Evolutionary conservation across 371 early-diverging fungal species (phyloP), one percentile per base, ranked within the genome.

Genomic region (Mucor piriformis): DNA sequence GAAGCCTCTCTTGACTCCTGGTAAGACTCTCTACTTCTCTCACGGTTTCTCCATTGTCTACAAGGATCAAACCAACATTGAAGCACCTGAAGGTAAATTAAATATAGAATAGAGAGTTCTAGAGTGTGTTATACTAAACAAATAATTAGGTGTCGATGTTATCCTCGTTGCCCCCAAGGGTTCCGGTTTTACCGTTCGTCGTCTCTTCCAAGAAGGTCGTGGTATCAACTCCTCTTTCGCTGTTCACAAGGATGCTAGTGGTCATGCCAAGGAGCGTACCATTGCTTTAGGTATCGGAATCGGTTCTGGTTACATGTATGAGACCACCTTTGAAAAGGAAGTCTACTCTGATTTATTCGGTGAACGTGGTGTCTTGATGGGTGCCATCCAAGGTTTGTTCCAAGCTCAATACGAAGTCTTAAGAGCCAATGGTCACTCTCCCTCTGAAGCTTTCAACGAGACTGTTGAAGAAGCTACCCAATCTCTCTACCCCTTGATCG

Each of bases 401-500:
- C 86, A 88, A 55, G 98, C 98, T 49, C 98, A 97, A 77, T 97
- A 96, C 81, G 96, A 97, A 61, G 95, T 96, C 37, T 85, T 97
- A 64, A 89, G 97, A 66, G 92, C 94, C 67, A 88, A 91, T 61
- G 97, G 79, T 59, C 98, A 97, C 88, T 84, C 92, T 35, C 98
- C 98, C 54, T 95, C 95, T 29, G 98, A 97, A 83, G 98, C 98
- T 13, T 97, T 95, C 87, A 97, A 97, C 83, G 98, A 97, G 81
- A 97, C 98, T 64, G 98, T 97, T 66, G 98, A 97, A 84, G 98
- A 97, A 80, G 98, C 96, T 54, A 97, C 98, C 12, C 96, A 97
- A 80, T 95, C 95, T 47, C 88, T 97, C 44, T 95, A 95, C 79
- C 98, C 98, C 42, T 86, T 97, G 74, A 92, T 97, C 68, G 95